Percentiles rank a stretch among this genome's conserved stretches.
Conservation (phyloP, 805 yeast genomes). For the Ogataea dorogensis region DNA sequence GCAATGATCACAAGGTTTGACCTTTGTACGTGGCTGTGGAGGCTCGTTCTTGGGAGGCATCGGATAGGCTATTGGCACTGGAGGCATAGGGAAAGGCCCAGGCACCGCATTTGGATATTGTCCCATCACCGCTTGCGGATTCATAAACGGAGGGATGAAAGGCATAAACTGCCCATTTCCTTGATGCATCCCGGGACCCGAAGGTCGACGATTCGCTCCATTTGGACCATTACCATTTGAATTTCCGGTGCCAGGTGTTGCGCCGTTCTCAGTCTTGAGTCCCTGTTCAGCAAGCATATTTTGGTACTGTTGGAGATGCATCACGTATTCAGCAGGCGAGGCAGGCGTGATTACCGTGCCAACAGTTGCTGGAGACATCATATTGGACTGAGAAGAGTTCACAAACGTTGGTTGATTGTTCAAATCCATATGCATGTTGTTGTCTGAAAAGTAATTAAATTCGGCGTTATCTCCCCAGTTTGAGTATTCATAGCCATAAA, state of each 20-base stretch:
- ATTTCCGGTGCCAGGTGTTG: constrained; percentile 1
- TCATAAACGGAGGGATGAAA: constrained; percentile 16
- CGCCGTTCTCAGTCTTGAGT: constrained; percentile 13
- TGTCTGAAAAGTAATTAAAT: constrained; percentile 26
- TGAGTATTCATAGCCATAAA: constrained; percentile 25
- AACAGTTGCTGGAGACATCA: constrained; percentile 28
- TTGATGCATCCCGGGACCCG: too few species aligned
- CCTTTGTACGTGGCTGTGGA: constrained; percentile 41
- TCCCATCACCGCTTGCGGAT: constrained; percentile 16
- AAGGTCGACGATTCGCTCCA: too few species aligned
- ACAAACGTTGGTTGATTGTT: constrained; percentile 18
- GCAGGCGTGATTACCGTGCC: constrained; percentile 22
- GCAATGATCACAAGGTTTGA: constrained; percentile 83
- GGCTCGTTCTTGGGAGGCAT: constrained; percentile 24
- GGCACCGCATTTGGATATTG: constrained; percentile 11
- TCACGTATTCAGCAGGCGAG: constrained; percentile 32
- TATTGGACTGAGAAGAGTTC: constrained; percentile 18
- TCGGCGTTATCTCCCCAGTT: constrained; percentile 33
- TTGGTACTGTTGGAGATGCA: constrained; percentile 36
- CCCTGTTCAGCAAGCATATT: constrained; percentile 31
- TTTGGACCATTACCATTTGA: not conserved
- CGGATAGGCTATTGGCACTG: constrained; percentile 9
- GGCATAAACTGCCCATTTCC: constrained; percentile 9
- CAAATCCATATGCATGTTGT: constrained; percentile 19
- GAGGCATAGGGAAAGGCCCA: constrained; percentile 8